Conservation (phyloP, 139 green algal genomes). For the Tetratostichococcus sp. region DNA sequence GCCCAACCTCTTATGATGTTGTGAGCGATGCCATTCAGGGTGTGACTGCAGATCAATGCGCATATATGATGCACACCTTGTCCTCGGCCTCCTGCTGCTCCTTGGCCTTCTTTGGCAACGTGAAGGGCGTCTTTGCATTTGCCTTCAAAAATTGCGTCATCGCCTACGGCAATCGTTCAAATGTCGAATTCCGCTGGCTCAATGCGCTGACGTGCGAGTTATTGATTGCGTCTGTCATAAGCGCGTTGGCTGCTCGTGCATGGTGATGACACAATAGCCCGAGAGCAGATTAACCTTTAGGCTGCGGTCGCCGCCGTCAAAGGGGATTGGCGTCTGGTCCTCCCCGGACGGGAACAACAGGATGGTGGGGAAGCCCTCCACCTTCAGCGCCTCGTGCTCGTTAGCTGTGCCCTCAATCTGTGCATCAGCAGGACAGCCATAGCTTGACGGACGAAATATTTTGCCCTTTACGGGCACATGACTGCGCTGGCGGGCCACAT, state of each 20-base stretch:
- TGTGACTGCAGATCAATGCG: no score
- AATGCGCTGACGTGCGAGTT: no score
- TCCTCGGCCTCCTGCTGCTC: neutral
- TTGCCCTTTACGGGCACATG: no score
- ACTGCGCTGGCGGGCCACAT: no score
- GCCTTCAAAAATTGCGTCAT: constrained; percentile 75
- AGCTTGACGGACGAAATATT: neutral
- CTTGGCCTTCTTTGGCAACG: constrained; percentile 53
- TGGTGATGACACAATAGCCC: no score
- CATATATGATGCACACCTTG: neutral
- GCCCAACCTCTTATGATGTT: no score
- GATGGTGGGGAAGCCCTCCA: constrained; percentile 68
- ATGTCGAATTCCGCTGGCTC: no score
- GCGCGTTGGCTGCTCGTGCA: no score
- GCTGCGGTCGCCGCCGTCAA: constrained; percentile 40
- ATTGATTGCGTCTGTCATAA: no score
- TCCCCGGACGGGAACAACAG: constrained; percentile 57
- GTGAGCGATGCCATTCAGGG: no score
- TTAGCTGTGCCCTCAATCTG: constrained; percentile 64
- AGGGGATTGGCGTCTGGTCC: constrained; percentile 27
- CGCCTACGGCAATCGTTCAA: constrained; percentile 11
- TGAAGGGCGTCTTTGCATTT: constrained; percentile 46
- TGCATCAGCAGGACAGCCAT: neutral
- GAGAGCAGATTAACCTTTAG: no score
- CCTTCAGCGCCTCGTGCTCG: constrained; percentile 61